Conservation (phyloP, 2,329 filamentous ascomycete genomes). For the Blastomyces gilchristii region DNA sequence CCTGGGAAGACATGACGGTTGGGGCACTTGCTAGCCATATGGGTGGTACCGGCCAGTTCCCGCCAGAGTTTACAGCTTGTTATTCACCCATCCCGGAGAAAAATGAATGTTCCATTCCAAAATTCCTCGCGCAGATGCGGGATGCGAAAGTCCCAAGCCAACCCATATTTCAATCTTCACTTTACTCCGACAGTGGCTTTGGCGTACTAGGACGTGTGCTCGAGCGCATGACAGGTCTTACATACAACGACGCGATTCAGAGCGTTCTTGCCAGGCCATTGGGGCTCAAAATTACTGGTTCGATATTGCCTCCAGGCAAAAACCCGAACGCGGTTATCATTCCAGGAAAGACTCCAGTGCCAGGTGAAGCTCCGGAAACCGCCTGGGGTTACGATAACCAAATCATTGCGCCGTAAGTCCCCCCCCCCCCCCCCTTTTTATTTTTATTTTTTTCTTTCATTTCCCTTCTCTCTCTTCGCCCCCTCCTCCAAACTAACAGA, state of each 20-base stretch:
- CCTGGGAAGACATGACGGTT: not conserved
- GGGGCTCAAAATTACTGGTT: not conserved
- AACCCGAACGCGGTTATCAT: not conserved
- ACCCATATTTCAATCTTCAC: not conserved
- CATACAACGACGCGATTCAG: not conserved
- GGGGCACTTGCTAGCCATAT: not conserved
- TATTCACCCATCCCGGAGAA: not conserved
- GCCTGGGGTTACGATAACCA: not conserved
- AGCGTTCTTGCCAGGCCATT: not conserved
- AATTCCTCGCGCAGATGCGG: not conserved
- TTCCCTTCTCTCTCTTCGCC: not conserved
- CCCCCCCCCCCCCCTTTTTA: not conserved
- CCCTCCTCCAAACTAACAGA: not conserved
- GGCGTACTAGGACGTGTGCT: not conserved
- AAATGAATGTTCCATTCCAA: not conserved
- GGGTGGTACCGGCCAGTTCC: not conserved
- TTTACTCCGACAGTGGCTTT: not conserved
- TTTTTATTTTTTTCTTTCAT: too few species aligned
- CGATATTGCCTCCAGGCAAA: not conserved
- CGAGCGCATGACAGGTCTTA: not conserved
- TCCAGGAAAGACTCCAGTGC: not conserved
- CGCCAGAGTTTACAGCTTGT: not conserved
- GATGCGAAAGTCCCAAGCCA: not conserved
- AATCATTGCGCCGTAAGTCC: not conserved
- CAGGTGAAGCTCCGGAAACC: not conserved